These are phyloP conservation scores for Pseudonitzschia delicatissima DNA, from an alignment of 108 stramenopile genomes.

Conservation along the genomic window DNA sequence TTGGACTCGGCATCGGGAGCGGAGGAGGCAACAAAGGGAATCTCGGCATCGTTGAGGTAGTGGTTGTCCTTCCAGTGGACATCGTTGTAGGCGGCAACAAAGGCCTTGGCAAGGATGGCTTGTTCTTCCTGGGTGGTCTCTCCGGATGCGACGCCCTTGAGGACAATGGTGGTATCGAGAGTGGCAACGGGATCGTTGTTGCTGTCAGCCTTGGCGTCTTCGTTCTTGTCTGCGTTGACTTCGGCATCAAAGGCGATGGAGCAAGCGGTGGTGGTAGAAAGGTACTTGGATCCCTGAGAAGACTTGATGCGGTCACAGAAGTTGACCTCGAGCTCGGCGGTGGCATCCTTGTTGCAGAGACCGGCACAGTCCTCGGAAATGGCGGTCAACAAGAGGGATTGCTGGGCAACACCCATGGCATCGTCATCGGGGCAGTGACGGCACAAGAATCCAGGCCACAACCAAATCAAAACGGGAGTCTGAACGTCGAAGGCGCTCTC, in stretches of 20 bases:
- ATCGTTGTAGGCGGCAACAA: conserved; percentile 15
- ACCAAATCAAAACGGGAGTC: conserved; percentile 7
- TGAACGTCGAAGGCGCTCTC: conserved; percentile 7
- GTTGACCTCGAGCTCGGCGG: conserved; percentile 11
- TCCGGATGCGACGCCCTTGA: conserved; percentile 7
- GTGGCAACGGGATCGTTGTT: conserved; percentile 3
- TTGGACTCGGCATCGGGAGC: conserved; percentile 8
- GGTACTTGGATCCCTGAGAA: not conserved
- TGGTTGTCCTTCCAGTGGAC: conserved; percentile 12
- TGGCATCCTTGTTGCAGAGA: conserved; percentile 10
- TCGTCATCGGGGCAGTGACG: conserved; percentile 6
- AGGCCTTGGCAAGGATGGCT: conserved; percentile 15
- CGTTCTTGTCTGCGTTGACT: not conserved
- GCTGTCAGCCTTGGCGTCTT: not conserved
- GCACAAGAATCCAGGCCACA: conserved; percentile 8
- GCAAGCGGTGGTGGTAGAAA: conserved; percentile 3
- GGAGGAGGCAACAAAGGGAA: conserved; percentile 7
- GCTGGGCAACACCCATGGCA: not conserved
- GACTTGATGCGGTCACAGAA: not conserved
- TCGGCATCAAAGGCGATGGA: conserved; percentile 1
- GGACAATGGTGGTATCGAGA: conserved; percentile 5
- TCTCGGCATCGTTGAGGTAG: conserved; percentile 15
- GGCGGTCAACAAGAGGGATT: conserved; percentile 10
- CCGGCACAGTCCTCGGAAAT: conserved; percentile 6
- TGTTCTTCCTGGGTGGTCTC: conserved; percentile 11